Percentiles rank a stretch among this genome's conserved stretches.
Evolutionary conservation across 345 rosid genomes (phyloP).

Genomic region (Hirschfeldia incana): DNA sequence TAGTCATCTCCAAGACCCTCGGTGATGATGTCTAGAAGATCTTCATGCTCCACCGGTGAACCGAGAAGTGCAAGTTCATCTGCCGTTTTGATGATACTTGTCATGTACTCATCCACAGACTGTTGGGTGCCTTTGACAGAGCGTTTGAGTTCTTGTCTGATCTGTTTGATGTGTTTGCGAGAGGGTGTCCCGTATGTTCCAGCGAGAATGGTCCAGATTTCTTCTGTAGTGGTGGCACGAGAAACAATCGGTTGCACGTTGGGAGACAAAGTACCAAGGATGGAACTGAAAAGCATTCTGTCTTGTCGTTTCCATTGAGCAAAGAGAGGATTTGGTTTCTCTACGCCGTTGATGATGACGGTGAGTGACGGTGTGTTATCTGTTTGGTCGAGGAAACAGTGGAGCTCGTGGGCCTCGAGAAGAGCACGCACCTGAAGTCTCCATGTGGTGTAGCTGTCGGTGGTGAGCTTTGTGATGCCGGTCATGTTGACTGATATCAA

Average conservation of each 20-base stretch:
- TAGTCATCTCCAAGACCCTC: no score
- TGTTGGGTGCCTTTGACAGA: not conserved
- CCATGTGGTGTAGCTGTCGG: not conserved
- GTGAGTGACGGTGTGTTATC: not conserved
- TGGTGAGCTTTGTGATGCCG: not conserved
- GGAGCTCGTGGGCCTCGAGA: not conserved
- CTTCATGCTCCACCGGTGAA: no score
- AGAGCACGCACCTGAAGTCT: not conserved
- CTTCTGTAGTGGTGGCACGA: constrained; percentile 41
- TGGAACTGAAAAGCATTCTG: constrained; percentile 25
- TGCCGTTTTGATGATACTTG: not conserved
- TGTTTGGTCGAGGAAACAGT: not conserved
- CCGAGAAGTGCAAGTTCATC: not conserved
- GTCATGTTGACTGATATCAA: not conserved
- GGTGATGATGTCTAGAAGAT: no score
- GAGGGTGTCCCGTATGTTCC: not conserved
- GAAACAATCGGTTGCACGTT: constrained; percentile 52
- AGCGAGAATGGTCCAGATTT: not conserved
- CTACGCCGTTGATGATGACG: not conserved
- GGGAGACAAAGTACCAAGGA: not conserved
- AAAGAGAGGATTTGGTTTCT: not conserved
- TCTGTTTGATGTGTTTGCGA: not conserved
- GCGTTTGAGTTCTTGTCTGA: not conserved
- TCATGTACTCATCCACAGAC: not conserved
- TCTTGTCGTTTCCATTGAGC: not conserved